Evolutionary conservation across 805 yeast species (phyloP).

Genomic region (Allodekkera sacchari): DNA sequence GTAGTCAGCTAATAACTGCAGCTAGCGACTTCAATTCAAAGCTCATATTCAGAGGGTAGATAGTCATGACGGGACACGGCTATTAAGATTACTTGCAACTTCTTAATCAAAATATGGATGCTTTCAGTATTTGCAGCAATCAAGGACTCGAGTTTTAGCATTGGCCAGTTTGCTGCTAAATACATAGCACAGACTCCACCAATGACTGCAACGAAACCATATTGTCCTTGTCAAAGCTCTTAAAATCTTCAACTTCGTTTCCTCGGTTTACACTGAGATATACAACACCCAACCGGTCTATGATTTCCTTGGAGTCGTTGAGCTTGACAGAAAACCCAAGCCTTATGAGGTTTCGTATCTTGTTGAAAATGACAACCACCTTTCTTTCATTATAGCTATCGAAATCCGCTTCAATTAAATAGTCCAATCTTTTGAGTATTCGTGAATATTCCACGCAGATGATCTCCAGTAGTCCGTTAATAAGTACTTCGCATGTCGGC

Average conservation of each 20-base stretch:
- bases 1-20: too few species aligned
- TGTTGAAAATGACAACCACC: constrained; percentile 10
- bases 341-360: constrained; percentile 8
- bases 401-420: constrained; percentile 4
- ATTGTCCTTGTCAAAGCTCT: constrained; percentile 6
- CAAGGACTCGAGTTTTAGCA: too few species aligned
- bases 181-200: too few species aligned
- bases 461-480: constrained; percentile 18
- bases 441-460: constrained; percentile 16
- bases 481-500: too few species aligned
- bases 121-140: too few species aligned
- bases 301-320: constrained; percentile 16
- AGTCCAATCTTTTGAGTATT: constrained; percentile 8
- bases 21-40: too few species aligned
- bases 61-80: too few species aligned
- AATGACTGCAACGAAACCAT: constrained; percentile 11
- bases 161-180: too few species aligned
- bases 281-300: constrained; percentile 9
- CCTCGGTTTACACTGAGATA: constrained; percentile 6
- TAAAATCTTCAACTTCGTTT: constrained; percentile 10
- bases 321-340: constrained; percentile 6
- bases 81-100: too few species aligned
- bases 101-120: too few species aligned
- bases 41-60: too few species aligned
- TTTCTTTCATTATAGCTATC: constrained; percentile 9